Evolutionary conservation across 2,329 filamentous ascomycete genomes (phyloP).

Genomic region (Myriosclerotinia duriaeana): DNA sequence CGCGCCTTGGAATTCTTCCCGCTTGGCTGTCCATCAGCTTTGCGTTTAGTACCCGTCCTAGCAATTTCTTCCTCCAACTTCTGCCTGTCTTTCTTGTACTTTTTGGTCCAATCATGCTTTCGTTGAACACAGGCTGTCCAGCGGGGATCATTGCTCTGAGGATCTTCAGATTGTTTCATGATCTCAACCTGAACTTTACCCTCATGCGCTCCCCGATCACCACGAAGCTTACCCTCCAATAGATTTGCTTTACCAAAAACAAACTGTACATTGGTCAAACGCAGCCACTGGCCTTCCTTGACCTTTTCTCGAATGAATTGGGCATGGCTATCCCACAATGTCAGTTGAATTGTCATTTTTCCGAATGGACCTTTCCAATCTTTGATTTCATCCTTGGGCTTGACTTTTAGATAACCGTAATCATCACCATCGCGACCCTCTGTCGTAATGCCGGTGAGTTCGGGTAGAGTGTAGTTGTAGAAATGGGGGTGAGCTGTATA

Average conservation of each 20-base stretch:
- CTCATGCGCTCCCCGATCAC: slow-evolving; percentile 51
- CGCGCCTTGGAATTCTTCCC: slow-evolving; percentile 34
- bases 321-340: slow-evolving; percentile 68
- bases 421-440: slow-evolving; percentile 52
- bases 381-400: slow-evolving; percentile 37
- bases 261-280: slow-evolving; percentile 70
- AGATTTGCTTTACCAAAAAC: slow-evolving; percentile 53
- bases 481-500: slow-evolving; percentile 72
- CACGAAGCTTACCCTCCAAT: slow-evolving; percentile 71
- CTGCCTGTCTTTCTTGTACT: slow-evolving; percentile 45
- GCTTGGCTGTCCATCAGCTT: slow-evolving; percentile 26
- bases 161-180: slow-evolving; percentile 46
- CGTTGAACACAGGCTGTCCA: slow-evolving; percentile 60
- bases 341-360: slow-evolving; percentile 68
- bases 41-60: slow-evolving; percentile 38
- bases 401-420: slow-evolving; percentile 51
- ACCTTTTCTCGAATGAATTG: slow-evolving; percentile 56
- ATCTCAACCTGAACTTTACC: slow-evolving; percentile 59
- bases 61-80: slow-evolving; percentile 43
- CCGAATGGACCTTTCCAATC: slow-evolving; percentile 76
- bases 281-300: slow-evolving; percentile 59
- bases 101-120: slow-evolving; percentile 59
- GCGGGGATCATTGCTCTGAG: slow-evolving; percentile 47
- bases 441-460: slow-evolving; percentile 33
- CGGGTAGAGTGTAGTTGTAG: slow-evolving; percentile 45